Evolutionary conservation across 1,284 basidiomycete species (phyloP), one percentile per base, ranked within the genome.

Genomic region (Marasmius tenuissimus): DNA sequence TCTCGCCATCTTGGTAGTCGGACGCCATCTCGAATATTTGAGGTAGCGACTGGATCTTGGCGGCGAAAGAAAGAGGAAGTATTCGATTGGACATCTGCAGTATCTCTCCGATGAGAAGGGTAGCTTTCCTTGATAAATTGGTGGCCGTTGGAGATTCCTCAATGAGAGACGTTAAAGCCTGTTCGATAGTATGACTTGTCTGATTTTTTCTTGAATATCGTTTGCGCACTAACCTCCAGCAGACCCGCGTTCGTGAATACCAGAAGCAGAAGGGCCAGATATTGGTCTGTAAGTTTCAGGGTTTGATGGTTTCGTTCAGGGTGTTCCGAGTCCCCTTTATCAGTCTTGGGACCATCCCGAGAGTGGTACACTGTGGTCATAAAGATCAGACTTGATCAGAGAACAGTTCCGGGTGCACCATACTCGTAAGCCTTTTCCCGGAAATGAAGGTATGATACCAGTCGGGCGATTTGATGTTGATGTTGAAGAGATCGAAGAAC

Each of bases 361-460:
- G 83, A 76, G 55, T 86, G 82, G 69, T 91, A 92, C 85, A 92
- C 91, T 93, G n/a, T 6, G 27, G 54, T 39, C 53, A 62, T 63
- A 49, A 42, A 50, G 16, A 3, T 16, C 7, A 42, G 48, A 20
- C 37, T 14, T 14, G 27, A 51, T 45, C 57, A 12, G 18, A 37
- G 37, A 35, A 34, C 27, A 27, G 27, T 4, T 27, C 27, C 27
- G 27, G 27, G 4, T 40, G 52, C 33, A 27, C 75, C 87, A 65
- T 69, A 95, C 94, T 90, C 1, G 94, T 97, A 60, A 97, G 74
- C 38, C 94, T 81, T 57, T 92, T 85, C 11, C 94, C 94, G 63
- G 91, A 91, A 52, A 96, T 89, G 70, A 96, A 97, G 0, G 93
- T 92, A 68, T 92, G 85, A 69, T 93, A 93, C 94, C 94, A 97